Evolutionary conservation across 805 yeast genomes (phyloP), one percentile per base, ranked within the genome.

Genomic region (Suhomyces emberorum): DNA sequence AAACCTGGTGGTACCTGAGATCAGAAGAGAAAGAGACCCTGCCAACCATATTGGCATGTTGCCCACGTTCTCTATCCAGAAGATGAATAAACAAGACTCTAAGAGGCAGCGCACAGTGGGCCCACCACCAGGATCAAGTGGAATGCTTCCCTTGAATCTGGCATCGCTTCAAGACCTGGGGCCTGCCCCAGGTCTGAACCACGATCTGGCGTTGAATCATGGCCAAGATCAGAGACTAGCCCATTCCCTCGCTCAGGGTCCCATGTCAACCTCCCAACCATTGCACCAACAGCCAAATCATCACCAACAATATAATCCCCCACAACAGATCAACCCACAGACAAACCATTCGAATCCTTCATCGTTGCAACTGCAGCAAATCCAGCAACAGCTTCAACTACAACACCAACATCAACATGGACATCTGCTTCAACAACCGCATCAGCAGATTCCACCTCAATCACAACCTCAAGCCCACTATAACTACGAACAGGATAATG

Each of bases 11-110:
- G 19, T 30, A 11, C 15, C 34, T 2, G 17, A 9, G 12, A 12
- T 7, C 28, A 24, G 22, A 15, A 22, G 23, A 7, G 28, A 15
- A 6, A 22, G 6, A n/a, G 19, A 23, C 21, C 32, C 22, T 11
- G 22, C 25, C 17, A 14, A 29, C 11, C 15, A 15, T n/a, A 20
- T 34, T 7, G 37, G 37, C 12, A 21, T 28, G 18, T 16, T 34
- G 27, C 37, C 37, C n/a, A 27, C 37, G 14, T 34, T 34, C 10
- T 28, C 32, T 12, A 9, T 32, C 7, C 35, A 32, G 19, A 25
- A 26, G 17, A 15, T 23, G 28, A 24, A 12, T 17, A n/a, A 7
- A 10, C 12, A 12, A 6, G 15, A 24, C 29, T 16, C 15, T 7
- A 16, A 7, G 15, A 12, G 27, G 14, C 27, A 7, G 14, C 7